Evolutionary conservation across 768 basidiomycete genomes (phyloP).

Genomic region (Cyathus striatus): DNA sequence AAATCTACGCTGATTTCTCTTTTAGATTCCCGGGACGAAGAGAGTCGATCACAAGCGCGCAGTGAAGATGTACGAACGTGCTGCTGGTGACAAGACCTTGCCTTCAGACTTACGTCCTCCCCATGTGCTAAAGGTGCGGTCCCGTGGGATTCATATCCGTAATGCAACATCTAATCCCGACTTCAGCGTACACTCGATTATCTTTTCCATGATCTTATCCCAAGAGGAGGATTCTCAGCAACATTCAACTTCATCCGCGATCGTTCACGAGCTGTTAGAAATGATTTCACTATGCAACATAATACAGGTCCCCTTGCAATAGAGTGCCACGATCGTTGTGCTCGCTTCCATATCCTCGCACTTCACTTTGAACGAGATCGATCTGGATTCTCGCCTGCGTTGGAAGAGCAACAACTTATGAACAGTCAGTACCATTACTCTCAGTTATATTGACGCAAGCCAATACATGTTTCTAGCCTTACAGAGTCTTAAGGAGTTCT

Average conservation of each 20-base stretch:
- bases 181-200: slow-evolving; percentile 83
- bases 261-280: slow-evolving; percentile 83
- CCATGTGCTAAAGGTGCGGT: slow-evolving; percentile 65
- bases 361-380: slow-evolving; percentile 62
- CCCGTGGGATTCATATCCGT: slow-evolving; percentile 1
- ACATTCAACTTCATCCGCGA: slow-evolving; percentile 87
- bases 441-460: slow-evolving; percentile 1
- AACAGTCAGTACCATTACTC: slow-evolving; percentile 57
- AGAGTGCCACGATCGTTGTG: slow-evolving; percentile 90
- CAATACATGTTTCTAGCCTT: no score
- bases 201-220: slow-evolving; percentile 80
- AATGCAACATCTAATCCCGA: slow-evolving; percentile 5
- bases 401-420: slow-evolving; percentile 89
- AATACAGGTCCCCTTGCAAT: slow-evolving; percentile 73
- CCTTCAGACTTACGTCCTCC: slow-evolving; percentile 94
- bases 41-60: slow-evolving; percentile 82
- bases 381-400: slow-evolving; percentile 49
- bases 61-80: slow-evolving; percentile 93
- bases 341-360: slow-evolving; percentile 87
- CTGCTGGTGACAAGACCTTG: slow-evolving; percentile 85
- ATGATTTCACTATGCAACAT: slow-evolving; percentile 93
- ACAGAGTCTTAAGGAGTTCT: slow-evolving; percentile 89
- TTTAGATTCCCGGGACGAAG: slow-evolving; percentile 75
- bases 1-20: slow-evolving; percentile 34
- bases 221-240: slow-evolving; percentile 59